Percentiles rank a stretch among this genome's conserved stretches.
Evolutionary conservation across 1,284 basidiomycete species (phyloP).

Genomic region (Leccinum pallidistipes): DNA sequence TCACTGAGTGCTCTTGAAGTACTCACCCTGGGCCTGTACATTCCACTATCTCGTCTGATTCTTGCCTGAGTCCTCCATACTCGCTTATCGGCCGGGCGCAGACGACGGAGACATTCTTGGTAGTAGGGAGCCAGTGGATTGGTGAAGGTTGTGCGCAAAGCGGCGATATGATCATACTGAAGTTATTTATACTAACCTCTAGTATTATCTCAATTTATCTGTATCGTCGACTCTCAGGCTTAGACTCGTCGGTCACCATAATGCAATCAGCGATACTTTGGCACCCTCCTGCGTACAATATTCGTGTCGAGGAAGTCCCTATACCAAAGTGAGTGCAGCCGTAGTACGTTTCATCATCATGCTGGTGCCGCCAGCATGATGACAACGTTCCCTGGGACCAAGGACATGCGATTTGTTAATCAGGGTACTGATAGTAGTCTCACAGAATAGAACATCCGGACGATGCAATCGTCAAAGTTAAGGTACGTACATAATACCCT

Average conservation of each 20-base stretch:
- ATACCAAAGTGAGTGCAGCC: constrained; percentile 50
- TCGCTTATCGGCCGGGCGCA: too few species aligned
- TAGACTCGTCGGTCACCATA: background rate
- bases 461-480: constrained; percentile 74
- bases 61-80: too few species aligned
- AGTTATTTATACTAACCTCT: too few species aligned
- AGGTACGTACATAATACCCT: constrained; percentile 37
- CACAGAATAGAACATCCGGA: constrained; percentile 66
- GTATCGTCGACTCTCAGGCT: background rate
- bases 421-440: background rate
- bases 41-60: too few species aligned
- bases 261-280: constrained; percentile 50
- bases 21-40: too few species aligned
- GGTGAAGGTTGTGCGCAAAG: too few species aligned
- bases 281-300: constrained; percentile 67
- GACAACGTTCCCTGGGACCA: background rate
- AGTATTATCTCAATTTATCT: too few species aligned
- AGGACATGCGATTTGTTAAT: background rate
- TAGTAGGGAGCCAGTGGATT: too few species aligned
- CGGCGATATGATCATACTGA: too few species aligned
- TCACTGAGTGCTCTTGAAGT: too few species aligned
- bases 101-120: too few species aligned
- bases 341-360: background rate
- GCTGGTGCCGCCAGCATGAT: background rate
- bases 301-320: constrained; percentile 59